phyloP scores from a whole-genome alignment of 2,329 filamentous ascomycete genomes.

The Alternaria atra region DNA sequence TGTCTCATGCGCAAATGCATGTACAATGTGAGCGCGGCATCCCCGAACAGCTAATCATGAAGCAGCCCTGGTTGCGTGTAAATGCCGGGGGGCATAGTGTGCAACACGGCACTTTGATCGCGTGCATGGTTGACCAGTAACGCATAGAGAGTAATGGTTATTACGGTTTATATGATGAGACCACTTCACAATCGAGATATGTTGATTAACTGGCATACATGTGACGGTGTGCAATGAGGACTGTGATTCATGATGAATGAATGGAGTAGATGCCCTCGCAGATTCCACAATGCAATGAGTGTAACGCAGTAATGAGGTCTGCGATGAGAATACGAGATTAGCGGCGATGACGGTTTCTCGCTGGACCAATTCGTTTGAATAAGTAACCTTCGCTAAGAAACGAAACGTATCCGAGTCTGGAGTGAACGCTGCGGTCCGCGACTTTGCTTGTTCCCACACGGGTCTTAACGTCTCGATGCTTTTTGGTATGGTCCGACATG shows the following conservation, averaged over 20 bases:
- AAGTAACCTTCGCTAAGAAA: not conserved
- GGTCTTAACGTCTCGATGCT: not conserved
- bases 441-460: constrained; percentile 11
- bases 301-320: not conserved
- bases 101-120: not conserved
- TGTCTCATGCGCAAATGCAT: not conserved
- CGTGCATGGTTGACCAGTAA: not conserved
- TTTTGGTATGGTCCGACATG: constrained; percentile 10
- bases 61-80: not conserved
- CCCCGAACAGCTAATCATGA: not conserved
- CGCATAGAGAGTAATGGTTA: not conserved
- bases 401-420: not conserved
- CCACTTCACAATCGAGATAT: not conserved
- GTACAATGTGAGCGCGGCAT: not conserved
- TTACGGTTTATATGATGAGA: not conserved
- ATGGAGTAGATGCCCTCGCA: no score
- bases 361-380: not conserved
- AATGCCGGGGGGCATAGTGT: not conserved
- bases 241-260: not conserved
- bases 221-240: not conserved
- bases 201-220: not conserved
- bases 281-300: no score
- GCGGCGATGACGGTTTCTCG: not conserved
- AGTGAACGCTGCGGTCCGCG: not conserved
- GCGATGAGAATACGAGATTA: not conserved